Evolutionary conservation across 306 rosid genomes (phyloP).

Genomic region (Astragalus membranaceus): DNA sequence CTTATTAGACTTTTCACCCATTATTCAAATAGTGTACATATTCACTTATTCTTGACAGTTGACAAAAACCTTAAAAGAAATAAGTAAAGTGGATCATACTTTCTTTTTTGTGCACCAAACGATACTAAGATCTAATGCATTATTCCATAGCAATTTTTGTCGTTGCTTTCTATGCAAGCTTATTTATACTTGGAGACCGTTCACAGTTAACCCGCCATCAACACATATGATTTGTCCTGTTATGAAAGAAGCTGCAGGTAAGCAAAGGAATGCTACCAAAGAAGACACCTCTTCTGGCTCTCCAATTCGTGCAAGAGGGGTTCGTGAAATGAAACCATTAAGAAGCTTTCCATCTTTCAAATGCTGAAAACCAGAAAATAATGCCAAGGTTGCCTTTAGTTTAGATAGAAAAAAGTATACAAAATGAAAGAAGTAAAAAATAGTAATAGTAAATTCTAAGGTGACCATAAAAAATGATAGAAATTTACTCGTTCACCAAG

Average conservation of each 20-base stretch:
- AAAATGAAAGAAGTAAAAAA: background rate
- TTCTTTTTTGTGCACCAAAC: too few species aligned
- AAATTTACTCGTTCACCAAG: background rate
- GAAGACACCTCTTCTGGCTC: constrained; percentile 39
- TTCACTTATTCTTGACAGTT: too few species aligned
- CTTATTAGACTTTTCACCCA: background rate
- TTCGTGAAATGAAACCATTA: background rate
- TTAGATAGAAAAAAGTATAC: too few species aligned
- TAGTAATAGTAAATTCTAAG: background rate
- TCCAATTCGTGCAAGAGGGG: constrained; percentile 36
- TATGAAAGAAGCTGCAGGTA: constrained; percentile 32
- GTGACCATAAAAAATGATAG: background rate
- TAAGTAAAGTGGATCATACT: too few species aligned
- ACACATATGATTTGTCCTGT: constrained; percentile 21
- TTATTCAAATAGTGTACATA: background rate
- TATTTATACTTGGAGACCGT: background rate
- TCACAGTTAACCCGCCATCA: constrained; percentile 16
- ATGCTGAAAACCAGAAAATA: background rate
- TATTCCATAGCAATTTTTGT: too few species aligned
- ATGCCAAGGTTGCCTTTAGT: background rate
- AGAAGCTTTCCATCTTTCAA: background rate
- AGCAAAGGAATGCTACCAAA: constrained; percentile 38
- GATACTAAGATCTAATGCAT: too few species aligned
- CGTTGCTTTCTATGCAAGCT: background rate
- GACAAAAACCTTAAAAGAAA: too few species aligned